Percentiles rank a stretch among this genome's conserved stretches.
These are phyloP conservation scores for Telfairia occidentalis DNA, from an alignment of 331 rosid genomes.

Conservation along the genomic window DNA sequence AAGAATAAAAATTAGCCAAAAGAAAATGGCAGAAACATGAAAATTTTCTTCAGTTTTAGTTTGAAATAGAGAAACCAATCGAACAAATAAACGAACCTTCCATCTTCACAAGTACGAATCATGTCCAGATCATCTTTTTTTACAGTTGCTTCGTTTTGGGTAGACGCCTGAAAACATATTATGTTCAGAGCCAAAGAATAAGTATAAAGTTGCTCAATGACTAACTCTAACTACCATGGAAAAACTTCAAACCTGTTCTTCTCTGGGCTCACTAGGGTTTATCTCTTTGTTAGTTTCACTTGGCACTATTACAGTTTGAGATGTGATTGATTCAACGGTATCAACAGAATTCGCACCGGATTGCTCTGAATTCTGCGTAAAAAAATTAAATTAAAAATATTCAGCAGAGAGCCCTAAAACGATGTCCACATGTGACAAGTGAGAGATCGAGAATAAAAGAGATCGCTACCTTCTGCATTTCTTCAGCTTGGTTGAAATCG, in stretches of 20 bases:
- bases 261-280: conserved; percentile 16
- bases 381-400: background rate
- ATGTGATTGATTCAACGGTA: conserved; percentile 18
- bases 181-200: background rate
- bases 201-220: conserved; percentile 9
- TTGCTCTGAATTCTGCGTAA: conserved; percentile 34
- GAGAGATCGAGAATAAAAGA: background rate
- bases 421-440: background rate
- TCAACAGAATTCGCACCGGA: conserved; percentile 15
- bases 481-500: conserved; percentile 43
- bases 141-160: conserved; percentile 19
- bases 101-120: conserved; percentile 12
- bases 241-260: conserved; percentile 16
- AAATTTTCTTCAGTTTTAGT: background rate
- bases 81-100: conserved; percentile 20
- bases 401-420: background rate
- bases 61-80: background rate
- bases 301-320: conserved; percentile 18
- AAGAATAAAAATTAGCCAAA: conserved; percentile 19
- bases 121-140: conserved; percentile 5
- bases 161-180: conserved; percentile 25
- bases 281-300: conserved; percentile 22
- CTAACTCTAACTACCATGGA: conserved; percentile 14
- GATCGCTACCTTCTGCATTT: conserved; percentile 42
- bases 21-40: background rate